A percentile compares a stretch with the other conserved stretches of the same genome.
Evolutionary conservation across 495 filamentous ascomycete genomes (phyloP).

Genomic region (Aeminium ludgeri): DNA sequence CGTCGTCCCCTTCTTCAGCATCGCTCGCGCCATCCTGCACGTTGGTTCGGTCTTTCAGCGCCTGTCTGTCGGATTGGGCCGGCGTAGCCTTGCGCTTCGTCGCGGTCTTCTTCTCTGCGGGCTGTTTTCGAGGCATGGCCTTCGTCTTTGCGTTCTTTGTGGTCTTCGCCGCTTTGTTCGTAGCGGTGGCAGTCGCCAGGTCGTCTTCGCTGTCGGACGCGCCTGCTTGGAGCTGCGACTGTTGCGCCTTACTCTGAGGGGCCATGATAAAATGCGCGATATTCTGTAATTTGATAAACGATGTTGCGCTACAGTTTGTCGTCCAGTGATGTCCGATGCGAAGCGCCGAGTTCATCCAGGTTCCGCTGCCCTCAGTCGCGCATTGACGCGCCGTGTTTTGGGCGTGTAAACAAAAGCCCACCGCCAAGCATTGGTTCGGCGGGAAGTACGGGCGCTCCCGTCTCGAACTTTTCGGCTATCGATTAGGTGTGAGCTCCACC

Average conservation of each 20-base stretch:
- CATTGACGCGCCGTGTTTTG: too few relatives aligned
- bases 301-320: too few relatives aligned
- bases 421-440: too few relatives aligned
- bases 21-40: slow-evolving; percentile 33
- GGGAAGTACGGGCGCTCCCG: too few relatives aligned
- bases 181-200: slow-evolving; percentile 12
- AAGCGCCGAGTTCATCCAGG: too few relatives aligned
- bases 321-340: too few relatives aligned
- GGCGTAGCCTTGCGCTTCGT: slow-evolving; percentile 20
- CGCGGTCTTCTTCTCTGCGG: slow-evolving; percentile 20
- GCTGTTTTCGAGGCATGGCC: slow-evolving; percentile 13
- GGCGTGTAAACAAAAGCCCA: too few relatives aligned
- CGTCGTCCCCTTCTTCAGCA: slow-evolving; percentile 36
- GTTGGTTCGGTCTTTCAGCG: slow-evolving; percentile 35
- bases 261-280: neutral
- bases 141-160: slow-evolving; percentile 17
- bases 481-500: too few relatives aligned
- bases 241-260: neutral
- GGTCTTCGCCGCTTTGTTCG: slow-evolving; percentile 4
- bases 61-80: slow-evolving; percentile 29
- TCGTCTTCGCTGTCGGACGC: slow-evolving; percentile 22
- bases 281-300: too few relatives aligned
- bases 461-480: too few relatives aligned
- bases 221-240: slow-evolving; percentile 14
- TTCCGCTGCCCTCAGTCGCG: too few relatives aligned